Evolutionary conservation across 768 basidiomycete species (phyloP), one percentile per base, ranked within the genome.

Genomic region (Tulasnella sp.): DNA sequence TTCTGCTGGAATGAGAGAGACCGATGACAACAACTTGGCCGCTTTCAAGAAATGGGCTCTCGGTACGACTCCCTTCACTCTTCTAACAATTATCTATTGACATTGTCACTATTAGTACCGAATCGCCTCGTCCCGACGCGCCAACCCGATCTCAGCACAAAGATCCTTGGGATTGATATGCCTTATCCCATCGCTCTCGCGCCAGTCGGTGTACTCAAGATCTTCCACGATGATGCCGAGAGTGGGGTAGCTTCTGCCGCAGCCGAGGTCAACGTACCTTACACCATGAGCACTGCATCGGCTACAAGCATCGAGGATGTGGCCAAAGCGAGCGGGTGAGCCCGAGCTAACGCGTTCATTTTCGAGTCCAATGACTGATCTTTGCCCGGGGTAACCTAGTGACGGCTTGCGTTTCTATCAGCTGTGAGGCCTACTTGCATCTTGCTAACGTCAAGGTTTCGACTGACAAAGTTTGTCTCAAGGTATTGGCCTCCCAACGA

Each of bases 391-490:
- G 42, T 43, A 13, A 23, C 24, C 42, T 64, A 64, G 66, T 1
- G 72, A 78, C 52, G 80, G 83, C 0, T 75, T 78, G 30, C 75
- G 88, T 32, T 90, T 87, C 86, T 90, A 79, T 68, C 88, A 91
- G 68, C 76, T 90, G 56, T 63, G 60, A 9, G 43, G 21, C 32
- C n/a, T n/a, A n/a, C 27, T 47, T 42, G 47, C 11, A 29, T 15
- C 17, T n/a, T n/a, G n/a, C n/a, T n/a, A n/a, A n/a, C n/a, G n/a
- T n/a, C n/a, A n/a, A n/a, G n/a, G n/a, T n/a, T n/a, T n/a, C n/a
- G n/a, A 47, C 32, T 8, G 42, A 24, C 3, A 17, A 1, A 17
- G 43, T 24, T 27, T 30, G 8, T 38, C 21, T 42, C 21, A 62
- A 86, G 86, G 86, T 86, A 87, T 1, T 72, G 72, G 11, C 71